Conservation (phyloP, 345 rosid genomes). For the Pelargonium nanum region DNA sequence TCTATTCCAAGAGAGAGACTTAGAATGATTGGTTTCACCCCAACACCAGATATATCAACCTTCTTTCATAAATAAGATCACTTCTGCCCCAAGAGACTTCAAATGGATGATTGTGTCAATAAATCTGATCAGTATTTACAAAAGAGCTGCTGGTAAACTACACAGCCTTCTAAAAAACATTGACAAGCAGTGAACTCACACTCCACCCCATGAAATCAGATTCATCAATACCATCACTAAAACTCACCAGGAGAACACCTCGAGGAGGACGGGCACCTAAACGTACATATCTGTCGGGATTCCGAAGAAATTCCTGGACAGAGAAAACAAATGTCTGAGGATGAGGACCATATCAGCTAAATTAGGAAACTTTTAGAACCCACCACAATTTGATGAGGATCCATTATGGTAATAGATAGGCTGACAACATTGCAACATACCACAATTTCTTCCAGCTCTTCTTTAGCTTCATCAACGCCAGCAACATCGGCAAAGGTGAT, state of each 20-base stretch:
- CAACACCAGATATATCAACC: background rate
- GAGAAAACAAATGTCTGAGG: conserved; percentile 17
- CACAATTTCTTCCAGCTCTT: conserved; percentile 97
- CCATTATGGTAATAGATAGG: background rate
- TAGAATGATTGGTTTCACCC: background rate
- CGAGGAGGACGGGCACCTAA: conserved; percentile 98
- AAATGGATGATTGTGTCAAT: background rate
- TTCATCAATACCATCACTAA: conserved; percentile 2
- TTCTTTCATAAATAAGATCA: background rate
- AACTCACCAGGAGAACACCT: conserved; percentile 87
- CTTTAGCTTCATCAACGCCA: conserved; percentile 96
- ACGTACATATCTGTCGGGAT: conserved; percentile 68
- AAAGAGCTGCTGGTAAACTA: background rate
- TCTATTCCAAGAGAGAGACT: background rate
- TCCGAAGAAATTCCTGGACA: conserved; percentile 83
- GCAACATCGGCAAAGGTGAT: conserved; percentile 96
- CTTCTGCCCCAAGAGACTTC: too few relatives aligned
- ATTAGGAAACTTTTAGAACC: background rate
- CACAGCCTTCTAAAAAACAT: background rate
- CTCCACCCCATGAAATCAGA: background rate
- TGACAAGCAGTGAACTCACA: background rate
- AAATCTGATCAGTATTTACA: background rate
- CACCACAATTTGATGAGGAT: conserved; percentile 3
- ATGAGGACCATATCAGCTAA: background rate
- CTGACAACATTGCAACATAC: conserved; percentile 28